Base-by-base conservation (phyloP, 2,329 filamentous ascomycete species). In the Mollisiaceae sp. region DNA sequence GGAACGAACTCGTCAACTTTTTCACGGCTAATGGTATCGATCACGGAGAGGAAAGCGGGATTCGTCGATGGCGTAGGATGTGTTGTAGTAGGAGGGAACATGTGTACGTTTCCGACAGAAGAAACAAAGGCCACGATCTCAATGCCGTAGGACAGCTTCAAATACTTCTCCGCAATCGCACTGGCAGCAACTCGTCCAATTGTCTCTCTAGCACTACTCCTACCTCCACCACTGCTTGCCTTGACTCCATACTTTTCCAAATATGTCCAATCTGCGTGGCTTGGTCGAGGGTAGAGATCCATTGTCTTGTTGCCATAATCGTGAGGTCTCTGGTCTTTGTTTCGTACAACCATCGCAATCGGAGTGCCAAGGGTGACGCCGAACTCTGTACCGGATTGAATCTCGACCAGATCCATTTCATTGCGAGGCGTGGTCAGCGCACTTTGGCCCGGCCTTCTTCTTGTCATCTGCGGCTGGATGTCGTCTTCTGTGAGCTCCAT, bases 191-290 rank as follows among this genome's bases (percentile, higher is more conserved):
- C 94, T 72, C 94, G 87, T 69, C 91, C 93, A 76, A 98, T 97
- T 12, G 94, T 98, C 84, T 98, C 94, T 70, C 94, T 85, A n/a
- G 95, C 95, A 77, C 90, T 94, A 77, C 91, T 94, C 68, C 95
- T 86, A 62, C 95, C 94, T 72, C 95, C 94, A 65, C 95, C 94
- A 67, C 89, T 93, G 77, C 88, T 92, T 43, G 95, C 93, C 83
- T 96, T 96, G 72, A 96, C 89, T 64, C 94, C 94, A 78, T 99
- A 99, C 82, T 98, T 98, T 79, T 97, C 92, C 67, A 97, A 85
- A 81, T 98, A 98, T 67, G 95, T 98, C 87, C 91, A 97, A 80
- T 98, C 94, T 66, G 95, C 94, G 80, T 98, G 95, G 77, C 89
- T 93, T 41, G 94, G 95, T 60, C 95, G 87, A 4, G 95, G 95